These are phyloP conservation scores for Cutaneotrichosporon curvatum DNA, from an alignment of 1,284 basidiomycete species.

Conservation along the genomic window DNA sequence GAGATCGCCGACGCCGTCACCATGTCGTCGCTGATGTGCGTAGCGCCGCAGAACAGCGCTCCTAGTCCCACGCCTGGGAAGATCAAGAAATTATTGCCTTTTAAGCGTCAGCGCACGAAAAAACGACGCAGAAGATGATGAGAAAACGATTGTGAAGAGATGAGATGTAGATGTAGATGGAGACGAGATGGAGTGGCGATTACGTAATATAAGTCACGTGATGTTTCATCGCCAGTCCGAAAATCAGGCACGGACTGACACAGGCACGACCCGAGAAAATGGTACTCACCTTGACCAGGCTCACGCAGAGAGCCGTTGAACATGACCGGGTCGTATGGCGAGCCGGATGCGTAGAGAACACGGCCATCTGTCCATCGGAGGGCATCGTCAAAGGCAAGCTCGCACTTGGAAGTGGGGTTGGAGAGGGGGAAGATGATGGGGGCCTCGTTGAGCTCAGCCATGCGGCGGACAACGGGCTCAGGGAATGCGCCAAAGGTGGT, in stretches of 20 bases:
- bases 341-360: conserved; percentile 82
- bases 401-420: conserved; percentile 79
- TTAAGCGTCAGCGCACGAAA: conserved; percentile 50
- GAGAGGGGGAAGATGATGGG: conserved; percentile 97
- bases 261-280: background rate
- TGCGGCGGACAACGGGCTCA: conserved; percentile 64
- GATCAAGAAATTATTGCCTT: conserved; percentile 39
- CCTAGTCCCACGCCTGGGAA: conserved; percentile 68
- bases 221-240: too few relatives aligned
- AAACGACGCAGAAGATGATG: background rate
- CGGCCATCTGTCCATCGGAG: conserved; percentile 57
- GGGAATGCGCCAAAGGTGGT: conserved; percentile 80
- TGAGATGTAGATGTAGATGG: background rate
- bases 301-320: conserved; percentile 60
- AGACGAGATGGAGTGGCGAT: conserved; percentile 1
- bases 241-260: too few relatives aligned
- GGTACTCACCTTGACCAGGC: conserved; percentile 63
- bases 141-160: background rate
- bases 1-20: conserved; percentile 57
- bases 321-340: conserved; percentile 65
- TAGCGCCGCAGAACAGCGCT: conserved; percentile 55
- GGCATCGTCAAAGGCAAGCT: conserved; percentile 68
- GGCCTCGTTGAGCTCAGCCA: conserved; percentile 67
- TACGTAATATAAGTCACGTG: too few relatives aligned
- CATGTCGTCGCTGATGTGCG: conserved; percentile 42